Percentiles rank a stretch among this genome's conserved stretches.
These are phyloP conservation scores for Mortierella sp. DNA, from an alignment of 371 early-diverging fungal genomes.

Conservation along the genomic window DNA sequence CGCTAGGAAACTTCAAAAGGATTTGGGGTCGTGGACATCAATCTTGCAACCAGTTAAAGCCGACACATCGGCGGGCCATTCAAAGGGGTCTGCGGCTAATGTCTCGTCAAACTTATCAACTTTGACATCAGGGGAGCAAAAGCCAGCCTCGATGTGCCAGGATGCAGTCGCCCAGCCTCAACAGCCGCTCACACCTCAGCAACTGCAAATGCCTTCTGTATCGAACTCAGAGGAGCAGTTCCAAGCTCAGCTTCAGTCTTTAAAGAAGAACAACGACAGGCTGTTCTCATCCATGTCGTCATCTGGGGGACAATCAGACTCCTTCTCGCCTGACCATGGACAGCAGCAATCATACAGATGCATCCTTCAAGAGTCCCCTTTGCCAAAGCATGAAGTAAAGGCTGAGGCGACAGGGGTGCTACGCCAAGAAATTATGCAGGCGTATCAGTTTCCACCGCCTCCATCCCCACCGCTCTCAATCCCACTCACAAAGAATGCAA, in stretches of 20 bases:
- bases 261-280: slow-evolving; percentile 19
- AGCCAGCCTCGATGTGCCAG: neutral
- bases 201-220: neutral
- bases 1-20: slow-evolving; percentile 22
- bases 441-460: slow-evolving; percentile 35
- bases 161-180: neutral
- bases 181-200: neutral
- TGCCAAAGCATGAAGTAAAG: slow-evolving; percentile 19
- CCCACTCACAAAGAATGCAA: slow-evolving; percentile 23
- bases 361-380: slow-evolving; percentile 25
- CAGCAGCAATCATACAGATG: neutral
- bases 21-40: slow-evolving; percentile 8
- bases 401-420: neutral
- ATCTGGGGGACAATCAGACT: neutral
- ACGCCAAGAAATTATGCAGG: slow-evolving; percentile 18
- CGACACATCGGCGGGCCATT: neutral
- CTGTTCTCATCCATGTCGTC: slow-evolving; percentile 23
- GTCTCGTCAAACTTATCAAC: neutral
- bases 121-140: neutral
- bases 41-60: slow-evolving; percentile 16
- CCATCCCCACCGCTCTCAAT: slow-evolving; percentile 47
- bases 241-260: slow-evolving; percentile 17
- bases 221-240: slow-evolving; percentile 16
- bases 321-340: neutral
- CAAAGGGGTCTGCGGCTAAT: neutral